Evolutionary conservation across 306 rosid genomes (phyloP).

Genomic region (Neltuma alba): DNA sequence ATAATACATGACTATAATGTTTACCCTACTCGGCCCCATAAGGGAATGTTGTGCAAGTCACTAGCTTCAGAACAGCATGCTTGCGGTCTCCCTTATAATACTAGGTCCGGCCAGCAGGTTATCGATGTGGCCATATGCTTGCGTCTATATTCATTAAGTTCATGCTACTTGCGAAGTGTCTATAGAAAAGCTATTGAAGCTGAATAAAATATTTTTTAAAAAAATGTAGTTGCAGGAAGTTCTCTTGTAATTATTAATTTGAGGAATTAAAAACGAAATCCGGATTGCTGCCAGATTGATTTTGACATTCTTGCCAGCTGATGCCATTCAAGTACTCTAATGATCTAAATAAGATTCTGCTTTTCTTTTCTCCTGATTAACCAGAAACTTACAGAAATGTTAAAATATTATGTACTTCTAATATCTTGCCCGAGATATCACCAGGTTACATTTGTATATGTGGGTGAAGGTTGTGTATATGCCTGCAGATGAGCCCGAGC

Average conservation of each 20-base stretch:
- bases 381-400: background rate
- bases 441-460: conserved; percentile 23
- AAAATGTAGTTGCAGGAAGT: background rate
- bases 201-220: conserved; percentile 4
- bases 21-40: conserved; percentile 25
- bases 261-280: conserved; percentile 19
- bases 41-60: conserved; percentile 18
- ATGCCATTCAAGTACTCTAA: conserved; percentile 8
- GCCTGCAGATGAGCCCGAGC: conserved; percentile 65
- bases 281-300: conserved; percentile 1
- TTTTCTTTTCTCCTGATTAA: background rate
- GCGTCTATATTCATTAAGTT: background rate
- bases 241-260: conserved; percentile 23
- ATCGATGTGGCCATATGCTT: conserved; percentile 28
- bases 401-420: conserved; percentile 16
- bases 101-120: conserved; percentile 26
- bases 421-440: conserved; percentile 19
- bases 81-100: conserved; percentile 21
- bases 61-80: conserved; percentile 33
- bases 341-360: background rate
- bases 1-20: conserved; percentile 24
- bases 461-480: conserved; percentile 37
- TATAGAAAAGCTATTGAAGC: conserved; percentile 15
- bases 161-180: conserved; percentile 3
- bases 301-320: conserved; percentile 16